Percentiles rank a stretch among this genome's conserved stretches.
These are phyloP conservation scores for Drosera capensis DNA, from an alignment of 148 eudicot genomes.

Conservation along the genomic window DNA sequence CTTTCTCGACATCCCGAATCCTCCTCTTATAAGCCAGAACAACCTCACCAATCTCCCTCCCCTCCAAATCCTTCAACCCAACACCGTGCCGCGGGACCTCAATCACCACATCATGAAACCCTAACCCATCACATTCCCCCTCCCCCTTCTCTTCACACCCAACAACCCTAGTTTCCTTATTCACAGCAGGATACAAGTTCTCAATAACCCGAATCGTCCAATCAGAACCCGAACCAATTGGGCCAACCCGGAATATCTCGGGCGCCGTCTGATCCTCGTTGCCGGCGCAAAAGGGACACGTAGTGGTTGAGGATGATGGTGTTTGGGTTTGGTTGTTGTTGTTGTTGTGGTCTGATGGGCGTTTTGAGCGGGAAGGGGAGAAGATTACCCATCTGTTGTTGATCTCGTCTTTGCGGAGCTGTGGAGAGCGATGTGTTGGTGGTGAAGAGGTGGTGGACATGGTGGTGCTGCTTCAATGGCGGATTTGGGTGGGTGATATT, in stretches of 20 bases:
- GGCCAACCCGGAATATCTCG: conserved; percentile 66
- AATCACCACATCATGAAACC: conserved; percentile 89
- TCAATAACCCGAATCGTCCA: conserved; percentile 75
- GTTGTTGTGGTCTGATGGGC: conserved; percentile 67
- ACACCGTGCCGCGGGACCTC: conserved; percentile 67
- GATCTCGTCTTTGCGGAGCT: conserved; percentile 47
- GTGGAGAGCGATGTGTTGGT: conserved; percentile 26
- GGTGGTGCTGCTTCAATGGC: no score
- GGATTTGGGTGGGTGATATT: no score
- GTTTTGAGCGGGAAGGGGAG: conserved; percentile 79
- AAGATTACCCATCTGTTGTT: conserved; percentile 69
- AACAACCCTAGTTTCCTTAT: conserved; percentile 29
- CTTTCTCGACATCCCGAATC: conserved; percentile 34
- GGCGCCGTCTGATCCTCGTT: conserved; percentile 88
- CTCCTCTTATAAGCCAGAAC: conserved; percentile 76
- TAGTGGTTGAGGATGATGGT: no score
- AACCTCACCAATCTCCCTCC: conserved; percentile 44
- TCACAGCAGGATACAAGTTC: conserved; percentile 79
- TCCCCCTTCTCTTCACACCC: conserved; percentile 16
- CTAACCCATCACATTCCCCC: no score
- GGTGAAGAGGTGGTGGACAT: no score
- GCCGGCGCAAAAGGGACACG: conserved; percentile 83
- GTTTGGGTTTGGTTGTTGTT: conserved; percentile 10
- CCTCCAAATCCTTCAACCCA: conserved; percentile 46
- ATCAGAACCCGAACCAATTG: conserved; percentile 22